Evolutionary conservation across 148 eudicot genomes (phyloP), one percentile per base, ranked within the genome.

Genomic region (Heliamphora exappendiculata): DNA sequence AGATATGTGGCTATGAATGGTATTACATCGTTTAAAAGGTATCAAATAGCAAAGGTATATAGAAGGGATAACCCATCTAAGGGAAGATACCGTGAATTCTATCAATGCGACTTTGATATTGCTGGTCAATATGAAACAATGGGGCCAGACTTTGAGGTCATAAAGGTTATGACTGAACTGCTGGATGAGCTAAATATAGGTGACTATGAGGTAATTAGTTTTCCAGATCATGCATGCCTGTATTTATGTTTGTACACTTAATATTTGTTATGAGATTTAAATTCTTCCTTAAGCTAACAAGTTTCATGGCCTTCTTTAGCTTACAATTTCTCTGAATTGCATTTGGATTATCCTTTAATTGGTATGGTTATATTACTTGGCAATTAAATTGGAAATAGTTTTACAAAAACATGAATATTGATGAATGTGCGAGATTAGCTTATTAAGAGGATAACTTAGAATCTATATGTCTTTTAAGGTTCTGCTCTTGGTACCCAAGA

Each of bases 1-100:
- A 88, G 97, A 68, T 88, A 82, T 84, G 86, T 96, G 68, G 98
- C 98, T 70, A 93, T 91, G 97, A 88, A 96, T 70, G 89, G 92
- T 71, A 78, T 96, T 70, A 84, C 93, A 34, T 93, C 99, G 55
- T 88, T 87, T 67, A 93, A 91, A 87, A 88, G 99, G 82, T 93
- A 93, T 83, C 98, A 96, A 81, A 91, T 96, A 79, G 97, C 93
- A 50, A 93, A 95, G 82, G 99, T 96, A 65, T 90, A 96, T 75
- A 84, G 98, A 85, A 87, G 99, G 84, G 98, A 96, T 80, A 93
- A 91, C 75, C 98, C 97, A 59, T 96, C 99, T 5, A 93, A 96
- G 84, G 99, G 99, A 80, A 84, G 98, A 79, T 93, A 82, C 73
- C 93, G 98, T 78, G 99, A 96, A 87, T 96, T 96, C 80, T 96